Evolutionary conservation across 2,329 filamentous ascomycete species (phyloP), one percentile per base, ranked within the genome.

Genomic region (Paradendryphiella salina): DNA sequence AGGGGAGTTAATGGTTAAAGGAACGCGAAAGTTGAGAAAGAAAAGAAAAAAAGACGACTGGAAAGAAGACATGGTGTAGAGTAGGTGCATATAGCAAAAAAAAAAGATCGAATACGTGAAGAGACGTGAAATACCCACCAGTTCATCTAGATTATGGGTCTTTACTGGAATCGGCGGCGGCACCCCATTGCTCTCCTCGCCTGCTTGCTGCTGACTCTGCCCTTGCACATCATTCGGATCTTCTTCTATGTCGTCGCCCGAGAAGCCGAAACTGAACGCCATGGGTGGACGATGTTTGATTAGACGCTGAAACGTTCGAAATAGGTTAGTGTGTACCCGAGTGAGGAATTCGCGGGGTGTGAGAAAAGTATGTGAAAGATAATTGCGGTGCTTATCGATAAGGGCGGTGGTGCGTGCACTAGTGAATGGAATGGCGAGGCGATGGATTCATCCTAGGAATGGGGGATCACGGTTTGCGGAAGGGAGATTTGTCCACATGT

Each of bases 201-300:
- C 41, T 18, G 38, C 29, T 4, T 23, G 23, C 23, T 26, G 23
- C 8, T 28, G 45, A 38, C 31, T 35, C 41, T 54, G 53, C 29
- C 40, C 56, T 15, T 49, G 60, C 4, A 62, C 60, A 54, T 75
- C 70, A 35, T 75, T 67, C n/a, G 65, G 63, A 46, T 79, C 78
- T 20, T 75, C 71, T 43, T 82, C 80, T 67, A 82, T 83, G 60
- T 84, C 82, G 52, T 85, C 81, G 15, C 80, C 80, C 0, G 78
- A 76, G 60, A 85, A 85, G 14, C 80, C 80, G 55, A 85, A 85
- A 50, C 78, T 79, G 65, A 85, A 84, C 6, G 69, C 48, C 67
- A 69, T 70, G 21, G 21, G 51, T 59, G 40, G 11, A 9, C 29
- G 26, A 7, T 21, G 33, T 37, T 37, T 21, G 29, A 18, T 20